Conservation (phyloP, 2,329 filamentous ascomycete genomes). For the Fusarium sterilihyphosum region DNA sequence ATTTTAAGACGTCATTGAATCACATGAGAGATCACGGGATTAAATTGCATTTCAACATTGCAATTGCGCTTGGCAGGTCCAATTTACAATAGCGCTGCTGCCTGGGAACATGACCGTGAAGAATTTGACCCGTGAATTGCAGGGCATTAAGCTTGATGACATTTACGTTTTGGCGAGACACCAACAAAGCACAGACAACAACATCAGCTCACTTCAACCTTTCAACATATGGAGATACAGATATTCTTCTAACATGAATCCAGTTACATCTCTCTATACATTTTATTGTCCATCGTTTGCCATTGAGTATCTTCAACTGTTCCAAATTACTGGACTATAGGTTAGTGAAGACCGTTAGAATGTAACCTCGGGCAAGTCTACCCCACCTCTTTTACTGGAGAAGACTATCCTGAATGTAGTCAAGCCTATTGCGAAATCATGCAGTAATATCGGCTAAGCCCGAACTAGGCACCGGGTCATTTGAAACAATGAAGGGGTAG, state of each 20-base stretch:
- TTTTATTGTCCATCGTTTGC: background rate
- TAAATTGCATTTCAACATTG: background rate
- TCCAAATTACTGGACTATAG: background rate
- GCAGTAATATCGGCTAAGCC: conserved; percentile 1
- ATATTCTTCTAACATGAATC: too few relatives aligned
- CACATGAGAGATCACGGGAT: background rate
- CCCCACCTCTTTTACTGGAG: background rate
- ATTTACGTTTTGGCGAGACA: background rate
- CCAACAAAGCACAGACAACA: background rate
- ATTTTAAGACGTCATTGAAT: background rate
- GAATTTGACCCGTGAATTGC: too few relatives aligned
- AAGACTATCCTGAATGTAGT: background rate
- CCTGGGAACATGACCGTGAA: too few relatives aligned
- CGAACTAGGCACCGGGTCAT: background rate
- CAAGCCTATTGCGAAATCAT: background rate
- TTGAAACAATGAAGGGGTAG: conserved; percentile 32
- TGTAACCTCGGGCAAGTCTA: background rate
- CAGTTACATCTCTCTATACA: background rate
- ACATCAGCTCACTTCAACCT: accelerated
- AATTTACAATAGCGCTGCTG: too few relatives aligned
- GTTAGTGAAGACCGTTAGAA: background rate
- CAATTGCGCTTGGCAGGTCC: too few relatives aligned
- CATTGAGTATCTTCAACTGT: accelerated
- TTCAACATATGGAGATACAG: too few relatives aligned
- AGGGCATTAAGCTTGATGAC: background rate